Evolutionary conservation across 805 yeast genomes (phyloP).

Genomic region (Maudiozyma barnettii): DNA sequence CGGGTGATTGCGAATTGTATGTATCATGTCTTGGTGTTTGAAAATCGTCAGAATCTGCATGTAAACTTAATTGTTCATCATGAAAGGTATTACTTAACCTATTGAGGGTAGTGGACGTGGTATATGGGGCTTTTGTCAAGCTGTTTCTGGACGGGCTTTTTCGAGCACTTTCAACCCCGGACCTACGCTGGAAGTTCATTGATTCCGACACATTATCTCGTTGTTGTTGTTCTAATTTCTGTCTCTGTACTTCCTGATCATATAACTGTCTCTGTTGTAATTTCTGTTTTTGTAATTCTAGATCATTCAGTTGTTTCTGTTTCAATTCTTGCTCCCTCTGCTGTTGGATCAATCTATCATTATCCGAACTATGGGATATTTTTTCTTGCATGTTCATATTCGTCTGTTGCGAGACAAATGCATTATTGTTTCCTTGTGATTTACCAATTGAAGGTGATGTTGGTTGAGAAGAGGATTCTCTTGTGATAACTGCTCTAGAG

Average conservation of each 20-base stretch:
- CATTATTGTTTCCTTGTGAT: neutral
- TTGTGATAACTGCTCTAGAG: slow-evolving; percentile 23
- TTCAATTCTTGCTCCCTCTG: slow-evolving; percentile 1
- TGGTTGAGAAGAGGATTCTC: neutral
- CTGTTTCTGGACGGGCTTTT: neutral
- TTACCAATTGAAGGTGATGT: neutral
- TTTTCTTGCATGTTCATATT: neutral
- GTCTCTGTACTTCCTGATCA: neutral
- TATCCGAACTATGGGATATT: neutral
- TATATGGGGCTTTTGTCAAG: slow-evolving; percentile 19
- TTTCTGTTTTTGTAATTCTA: neutral
- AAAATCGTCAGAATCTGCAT: neutral
- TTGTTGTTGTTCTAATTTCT: neutral
- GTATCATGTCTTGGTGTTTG: slow-evolving; percentile 1
- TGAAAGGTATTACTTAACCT: slow-evolving; percentile 11
- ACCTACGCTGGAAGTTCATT: too few species aligned
- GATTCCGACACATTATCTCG: neutral
- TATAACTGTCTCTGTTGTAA: too few species aligned
- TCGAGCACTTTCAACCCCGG: neutral
- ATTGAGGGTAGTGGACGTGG: slow-evolving; percentile 15
- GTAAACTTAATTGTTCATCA: neutral
- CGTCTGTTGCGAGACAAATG: neutral
- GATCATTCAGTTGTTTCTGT: neutral
- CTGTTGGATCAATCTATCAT: neutral
- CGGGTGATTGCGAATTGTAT: neutral